Evolutionary conservation across 2,329 filamentous ascomycete species (phyloP), one percentile per base, ranked within the genome.

Genomic region (Fusarium sp.): DNA sequence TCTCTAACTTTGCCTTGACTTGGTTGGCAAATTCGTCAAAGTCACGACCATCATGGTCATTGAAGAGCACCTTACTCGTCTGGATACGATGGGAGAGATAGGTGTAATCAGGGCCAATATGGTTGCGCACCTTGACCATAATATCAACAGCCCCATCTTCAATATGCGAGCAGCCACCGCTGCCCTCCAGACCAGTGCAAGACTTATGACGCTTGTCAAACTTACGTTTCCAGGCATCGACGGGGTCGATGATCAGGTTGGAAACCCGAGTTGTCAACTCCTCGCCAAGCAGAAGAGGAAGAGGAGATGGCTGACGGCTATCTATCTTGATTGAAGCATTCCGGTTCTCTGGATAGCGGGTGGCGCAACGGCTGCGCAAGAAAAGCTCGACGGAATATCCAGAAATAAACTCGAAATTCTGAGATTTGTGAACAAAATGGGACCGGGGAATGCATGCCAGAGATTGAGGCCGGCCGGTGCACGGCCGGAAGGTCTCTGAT

Each of bases 311-410:
- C 72, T 87, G 85, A 3, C 67, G 73, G 75, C 85, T 87, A 51
- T 80, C 77, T 52, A 86, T 72, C 57, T 76, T 79, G 41, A 85
- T 68, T 4, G 72, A 71, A 28, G 73, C 71, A 62, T 74, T 77
- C 32, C 78, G 81, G 49, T 78, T 78, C 77, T 75, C 81, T 79
- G 26, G 78, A 70, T 22, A 74, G 28, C 72, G 69, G 14, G 70
- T 76, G 58, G 56, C 77, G 55, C 79, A 81, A 54, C 77, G 79
- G 65, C 81, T 84, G 41, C 78, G 79, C 62, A 87, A 79, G 19
- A 77, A 77, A 35, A 87, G 72, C 32, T 80, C 78, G 40, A 87
- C 78, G 11, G 78, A 78, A 71, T 84, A 87, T n/a, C 85, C 85
- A 6, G 85, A 83, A 4, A 81, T 71, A 20, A 74, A 55, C 56